phyloP scores from a whole-genome alignment of 345 rosid genomes.

The Lagerstroemia speciosa region DNA sequence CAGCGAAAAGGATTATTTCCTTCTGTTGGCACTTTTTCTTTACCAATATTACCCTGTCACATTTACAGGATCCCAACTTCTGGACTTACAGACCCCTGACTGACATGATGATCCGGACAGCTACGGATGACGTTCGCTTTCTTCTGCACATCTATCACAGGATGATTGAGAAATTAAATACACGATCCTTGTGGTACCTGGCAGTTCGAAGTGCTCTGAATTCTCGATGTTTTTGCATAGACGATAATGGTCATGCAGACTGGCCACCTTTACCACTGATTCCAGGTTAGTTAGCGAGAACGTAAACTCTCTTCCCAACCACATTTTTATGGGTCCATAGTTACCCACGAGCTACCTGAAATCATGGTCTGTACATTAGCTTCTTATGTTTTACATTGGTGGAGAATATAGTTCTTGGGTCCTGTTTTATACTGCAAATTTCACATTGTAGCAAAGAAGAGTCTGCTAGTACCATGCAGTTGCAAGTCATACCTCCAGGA shows the following conservation, averaged over 20 bases:
- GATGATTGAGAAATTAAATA: conserved; percentile 72
- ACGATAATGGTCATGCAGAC: conserved; percentile 53
- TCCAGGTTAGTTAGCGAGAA: conserved; percentile 49
- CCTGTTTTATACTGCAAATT: neutral
- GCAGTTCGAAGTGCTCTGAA: conserved; percentile 71
- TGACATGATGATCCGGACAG: conserved; percentile 86
- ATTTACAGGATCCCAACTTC: conserved; percentile 71
- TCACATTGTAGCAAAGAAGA: neutral
- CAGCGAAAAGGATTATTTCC: neutral
- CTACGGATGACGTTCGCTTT: conserved; percentile 95
- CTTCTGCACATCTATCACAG: conserved; percentile 63
- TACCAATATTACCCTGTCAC: conserved; percentile 1
- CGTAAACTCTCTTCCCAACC: neutral
- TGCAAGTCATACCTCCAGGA: neutral
- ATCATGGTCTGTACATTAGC: neutral
- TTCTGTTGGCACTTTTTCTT: neutral
- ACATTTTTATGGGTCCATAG: neutral
- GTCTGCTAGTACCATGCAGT: neutral
- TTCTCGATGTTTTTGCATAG: conserved; percentile 83
- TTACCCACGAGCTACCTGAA: neutral
- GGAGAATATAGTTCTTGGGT: neutral
- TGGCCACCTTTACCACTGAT: conserved; percentile 65
- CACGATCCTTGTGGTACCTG: conserved; percentile 68
- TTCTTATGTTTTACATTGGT: neutral
- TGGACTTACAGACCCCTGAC: conserved; percentile 82